Evolutionary conservation across 2,329 filamentous ascomycete genomes (phyloP), one percentile per base, ranked within the genome.

Genomic region (Niveomyces coronatus): DNA sequence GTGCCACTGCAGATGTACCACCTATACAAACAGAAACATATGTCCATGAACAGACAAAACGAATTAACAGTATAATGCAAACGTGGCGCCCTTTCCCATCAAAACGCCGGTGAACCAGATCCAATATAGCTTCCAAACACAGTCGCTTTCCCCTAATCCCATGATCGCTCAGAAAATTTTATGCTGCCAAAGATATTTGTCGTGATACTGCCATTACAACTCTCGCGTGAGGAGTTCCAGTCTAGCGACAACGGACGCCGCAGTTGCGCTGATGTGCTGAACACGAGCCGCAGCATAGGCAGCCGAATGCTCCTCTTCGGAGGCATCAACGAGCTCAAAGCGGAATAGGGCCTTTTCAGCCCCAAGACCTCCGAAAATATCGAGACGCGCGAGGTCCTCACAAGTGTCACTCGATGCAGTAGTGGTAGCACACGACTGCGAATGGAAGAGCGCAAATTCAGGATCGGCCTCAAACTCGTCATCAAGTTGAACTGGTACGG

Each of bases 341-440:
- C 73, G 68, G 11, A 73, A 63, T 33, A 76, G 63, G 3, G 70
- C 61, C 67, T 88, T 88, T 49, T 82, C 78, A 2, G 71, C 54
- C 43, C 71, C 64, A 42, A 83, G 62, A 26, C 70, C 71, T 32
- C 69, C 70, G 31, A 74, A 69, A 45, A 71, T 57, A 45, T 65
- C 54, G 43, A 61, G 41, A 45, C 58, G 43, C 29, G 56, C 51
- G 37, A 68, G 53, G 24, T 51, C 55, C 10, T 67, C 67, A 40
- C 70, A 61, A 18, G 69, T 42, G 42, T 68, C 62, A 30, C 56
- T 35, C 13, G 56, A 48, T 18, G 54, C 47, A n/a, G 53, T 41
- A 3, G 50, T 19, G 5, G 51, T 29, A 16, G 48, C 42, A 31
- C 42, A 41, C 5, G 54, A 37, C 37, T 63, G 58, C 24, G 70